Percentiles rank a stretch among this genome's conserved stretches.
Conservation (phyloP, 2,329 filamentous ascomycete genomes). For the Beauveria sp. region DNA sequence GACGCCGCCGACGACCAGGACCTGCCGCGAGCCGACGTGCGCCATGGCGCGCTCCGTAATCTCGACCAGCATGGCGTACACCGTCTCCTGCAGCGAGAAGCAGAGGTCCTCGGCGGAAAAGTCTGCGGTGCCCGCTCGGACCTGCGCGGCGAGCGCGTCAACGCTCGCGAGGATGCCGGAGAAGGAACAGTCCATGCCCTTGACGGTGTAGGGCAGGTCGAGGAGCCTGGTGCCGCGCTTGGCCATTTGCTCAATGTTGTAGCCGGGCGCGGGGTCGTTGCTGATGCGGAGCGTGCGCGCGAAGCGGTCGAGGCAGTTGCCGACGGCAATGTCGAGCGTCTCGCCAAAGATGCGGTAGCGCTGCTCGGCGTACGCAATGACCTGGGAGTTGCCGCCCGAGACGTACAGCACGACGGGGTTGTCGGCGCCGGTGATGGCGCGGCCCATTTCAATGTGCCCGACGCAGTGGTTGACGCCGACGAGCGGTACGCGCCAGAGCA, state of each 20-base stretch:
- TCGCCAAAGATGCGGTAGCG: slow-evolving; percentile 97
- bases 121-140: slow-evolving; percentile 42
- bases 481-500: slow-evolving; percentile 83
- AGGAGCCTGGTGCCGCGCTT: slow-evolving; percentile 64
- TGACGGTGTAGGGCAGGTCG: slow-evolving; percentile 90
- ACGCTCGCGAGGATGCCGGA: slow-evolving; percentile 81
- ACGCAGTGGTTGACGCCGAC: slow-evolving; percentile 98
- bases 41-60: slow-evolving; percentile 99
- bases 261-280: slow-evolving; percentile 93
- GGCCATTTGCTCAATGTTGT: slow-evolving; percentile 95
- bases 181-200: slow-evolving; percentile 98
- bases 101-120: slow-evolving; percentile 82
- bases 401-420: slow-evolving; percentile 97
- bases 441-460: slow-evolving; percentile 97
- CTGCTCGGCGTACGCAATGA: slow-evolving; percentile 91
- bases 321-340: slow-evolving; percentile 93
- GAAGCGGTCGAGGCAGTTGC: slow-evolving; percentile 94
- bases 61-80: slow-evolving; percentile 95
- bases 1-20: slow-evolving; percentile 91
- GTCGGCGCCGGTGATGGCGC: slow-evolving; percentile 78
- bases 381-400: slow-evolving; percentile 91
- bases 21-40: slow-evolving; percentile 83
- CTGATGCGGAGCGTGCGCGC: slow-evolving; percentile 83
- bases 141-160: slow-evolving; percentile 68
- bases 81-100: slow-evolving; percentile 90